A percentile compares a stretch with the other conserved stretches of the same genome.
Evolutionary conservation across 1,139 yeast species (phyloP).

Genomic region (Suzukiozyma palmioleophila): DNA sequence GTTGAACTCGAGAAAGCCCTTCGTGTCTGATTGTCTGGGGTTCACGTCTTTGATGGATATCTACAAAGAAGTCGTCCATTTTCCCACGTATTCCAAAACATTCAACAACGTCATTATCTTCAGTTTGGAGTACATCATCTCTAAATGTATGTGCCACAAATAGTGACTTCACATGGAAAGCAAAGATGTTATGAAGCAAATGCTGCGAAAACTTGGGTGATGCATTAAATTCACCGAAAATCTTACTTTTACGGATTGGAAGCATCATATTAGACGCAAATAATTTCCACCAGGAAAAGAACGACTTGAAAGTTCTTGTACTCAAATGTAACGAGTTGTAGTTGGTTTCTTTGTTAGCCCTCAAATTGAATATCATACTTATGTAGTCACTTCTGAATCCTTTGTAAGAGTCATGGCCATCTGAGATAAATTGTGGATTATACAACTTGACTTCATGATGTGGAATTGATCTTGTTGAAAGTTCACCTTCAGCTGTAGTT

Average conservation of each 20-base stretch:
- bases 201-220: slow-evolving; percentile 41
- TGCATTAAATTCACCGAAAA: slow-evolving; percentile 35
- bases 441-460: slow-evolving; percentile 65
- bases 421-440: slow-evolving; percentile 57
- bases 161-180: slow-evolving; percentile 34
- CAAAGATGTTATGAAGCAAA: slow-evolving; percentile 37
- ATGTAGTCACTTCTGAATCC: slow-evolving; percentile 40
- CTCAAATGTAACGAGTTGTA: slow-evolving; percentile 41
- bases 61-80: slow-evolving; percentile 37
- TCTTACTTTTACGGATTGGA: slow-evolving; percentile 35
- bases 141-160: slow-evolving; percentile 40
- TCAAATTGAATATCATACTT: slow-evolving; percentile 48
- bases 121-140: slow-evolving; percentile 19
- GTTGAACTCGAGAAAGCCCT: slow-evolving; percentile 24
- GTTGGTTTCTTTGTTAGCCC: slow-evolving; percentile 42
- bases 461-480: slow-evolving; percentile 55
- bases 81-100: slow-evolving; percentile 41
- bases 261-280: slow-evolving; percentile 41
- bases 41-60: slow-evolving; percentile 45
- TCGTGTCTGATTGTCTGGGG: slow-evolving; percentile 30
- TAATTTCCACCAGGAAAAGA: slow-evolving; percentile 44
- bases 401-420: slow-evolving; percentile 35
- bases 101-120: slow-evolving; percentile 23
- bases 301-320: slow-evolving; percentile 36
- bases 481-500: slow-evolving; percentile 28